Base-by-base conservation (phyloP, 352 stramenopile genomes). In the Pythium oligandrum region DNA sequence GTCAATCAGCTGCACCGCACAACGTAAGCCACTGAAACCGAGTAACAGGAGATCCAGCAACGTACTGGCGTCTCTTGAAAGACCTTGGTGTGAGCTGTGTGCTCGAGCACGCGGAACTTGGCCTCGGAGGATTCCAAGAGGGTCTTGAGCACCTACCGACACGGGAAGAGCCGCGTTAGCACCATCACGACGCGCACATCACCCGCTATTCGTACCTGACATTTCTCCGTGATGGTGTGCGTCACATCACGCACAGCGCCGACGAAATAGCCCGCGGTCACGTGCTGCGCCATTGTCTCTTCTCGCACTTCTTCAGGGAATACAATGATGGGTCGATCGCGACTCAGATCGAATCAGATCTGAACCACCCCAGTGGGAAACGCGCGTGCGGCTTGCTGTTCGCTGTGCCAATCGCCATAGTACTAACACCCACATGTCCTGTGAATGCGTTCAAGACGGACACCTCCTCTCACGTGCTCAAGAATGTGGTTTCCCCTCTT, bases 211-310 rank as follows among this genome's bases (percentile, higher is more conserved):
- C 54, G 43, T 12, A 86, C 78, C 66, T 90, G 72, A 48, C 74
- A 80, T 57, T 90, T 90, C 56, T 90, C 80, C 32, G 64, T 60
- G 56, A 90, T 87, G 2, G 80, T 88, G 59, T 72, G 70, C 46
- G 57, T 66, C 46, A 90, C 73, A 38, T 90, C 75, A 30, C 73
- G 73, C 46, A 74, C 76, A 59, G 79, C 79, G 17, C 57, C 44
- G 35, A 59, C 61, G 44, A 70, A 76, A 58, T 90, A 90, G 17
- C 59, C 55, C 39, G 35, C 45, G 26, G 59, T 51, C 52, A 53
- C 58, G 34, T 48, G 49, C 17, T 61, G 52, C 53, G 48, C 52
- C 53, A 66, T 61, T 26, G 17, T 26, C 17, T 26, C 17, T 26
- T 26, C 17, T 26, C 17, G 17, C 17, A 26, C 17, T 26, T 26